Evolutionary conservation across 495 filamentous ascomycete genomes (phyloP), one percentile per base, ranked within the genome.

Genomic region (Apodospora peruviana): DNA sequence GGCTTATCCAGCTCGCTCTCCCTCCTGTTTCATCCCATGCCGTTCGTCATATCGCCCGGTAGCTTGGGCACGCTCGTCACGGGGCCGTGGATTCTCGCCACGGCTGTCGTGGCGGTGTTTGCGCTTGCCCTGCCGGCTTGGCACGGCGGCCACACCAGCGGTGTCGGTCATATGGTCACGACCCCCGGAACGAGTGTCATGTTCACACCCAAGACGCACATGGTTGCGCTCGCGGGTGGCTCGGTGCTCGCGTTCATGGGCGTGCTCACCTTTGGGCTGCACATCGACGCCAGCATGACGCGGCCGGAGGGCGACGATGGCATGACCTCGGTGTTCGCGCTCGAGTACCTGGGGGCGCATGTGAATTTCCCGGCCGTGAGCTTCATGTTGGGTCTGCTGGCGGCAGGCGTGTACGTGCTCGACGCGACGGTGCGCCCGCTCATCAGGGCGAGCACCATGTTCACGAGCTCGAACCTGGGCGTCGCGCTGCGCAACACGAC

Each of bases 21-120:
- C 5, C 59, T 74, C 4, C 53, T 77, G 29, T 74, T 78, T 61
- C 44, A 65, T 4, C 64, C 70, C 3, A 62, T 70, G 14, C 72
- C 74, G 14, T 72, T 73, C 53, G 56, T 60, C 51, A 57, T 73
- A 47, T 56, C 62, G 22, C 60, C 69, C 3, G 48, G 53, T 7
- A 57, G 57, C 3, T 49, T 77, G 11, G 76, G 76, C 9, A 54
- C 58, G 25, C 51, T 79, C n/a, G 63, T 76, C 58, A 60, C 61
- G 8, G 65, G 56, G 0, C 67, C 72, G 0, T 72, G 68, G 52
- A 45, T 73, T 12, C 60, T 73, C 29, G 65, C 59, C 24, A 56
- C 55, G 22, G 56, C 53, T 43, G 43, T 58, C 8, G 57, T 62
- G 7, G 56, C 62, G 1, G 43, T 45, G 10, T 61, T 70, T 0